Evolutionary conservation across 768 basidiomycete species (phyloP).

Genomic region (Amylocystis lapponica): DNA sequence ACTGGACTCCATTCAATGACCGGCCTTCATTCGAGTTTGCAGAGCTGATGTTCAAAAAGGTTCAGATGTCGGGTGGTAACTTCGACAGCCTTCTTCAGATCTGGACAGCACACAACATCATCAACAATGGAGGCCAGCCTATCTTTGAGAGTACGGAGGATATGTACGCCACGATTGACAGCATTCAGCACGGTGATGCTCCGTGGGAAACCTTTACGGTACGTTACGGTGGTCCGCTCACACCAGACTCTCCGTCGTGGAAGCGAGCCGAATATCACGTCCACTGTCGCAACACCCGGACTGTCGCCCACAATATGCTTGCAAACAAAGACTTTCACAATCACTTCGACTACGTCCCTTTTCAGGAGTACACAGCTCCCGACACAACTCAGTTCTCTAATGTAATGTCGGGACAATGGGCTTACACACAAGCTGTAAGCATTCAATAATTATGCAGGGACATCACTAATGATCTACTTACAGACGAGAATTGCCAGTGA

Average conservation of each 20-base stretch:
- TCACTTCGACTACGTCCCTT: conserved; percentile 18
- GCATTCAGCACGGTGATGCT: conserved; percentile 27
- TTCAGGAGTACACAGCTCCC: conserved; percentile 9
- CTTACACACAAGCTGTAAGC: conserved; percentile 25
- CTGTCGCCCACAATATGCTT: conserved; percentile 16
- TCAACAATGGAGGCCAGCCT: conserved; percentile 1
- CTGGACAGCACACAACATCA: conserved; percentile 5
- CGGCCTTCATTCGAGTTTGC: conserved; percentile 14
- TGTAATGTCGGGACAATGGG: conserved; percentile 24
- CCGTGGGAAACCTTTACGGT: conserved; percentile 31
- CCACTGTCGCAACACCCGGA: conserved; percentile 13
- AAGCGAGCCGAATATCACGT: conserved; percentile 19
- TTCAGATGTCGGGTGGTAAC: conserved; percentile 6
- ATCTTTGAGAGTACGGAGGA: conserved; percentile 25
- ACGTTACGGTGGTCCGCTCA: conserved; percentile 18
- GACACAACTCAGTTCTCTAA: conserved; percentile 10
- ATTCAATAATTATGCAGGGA: background rate
- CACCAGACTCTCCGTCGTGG: conserved; percentile 14
- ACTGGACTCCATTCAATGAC: conserved; percentile 13
- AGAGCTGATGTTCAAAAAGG: conserved; percentile 8
- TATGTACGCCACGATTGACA: conserved; percentile 30
- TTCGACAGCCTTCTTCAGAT: conserved; percentile 20
- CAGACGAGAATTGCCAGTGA: conserved; percentile 1
- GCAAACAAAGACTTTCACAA: conserved; percentile 17
- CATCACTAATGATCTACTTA: background rate